Evolutionary conservation across 345 rosid species (phyloP).

Genomic region (Streptanthus diversifolius): DNA sequence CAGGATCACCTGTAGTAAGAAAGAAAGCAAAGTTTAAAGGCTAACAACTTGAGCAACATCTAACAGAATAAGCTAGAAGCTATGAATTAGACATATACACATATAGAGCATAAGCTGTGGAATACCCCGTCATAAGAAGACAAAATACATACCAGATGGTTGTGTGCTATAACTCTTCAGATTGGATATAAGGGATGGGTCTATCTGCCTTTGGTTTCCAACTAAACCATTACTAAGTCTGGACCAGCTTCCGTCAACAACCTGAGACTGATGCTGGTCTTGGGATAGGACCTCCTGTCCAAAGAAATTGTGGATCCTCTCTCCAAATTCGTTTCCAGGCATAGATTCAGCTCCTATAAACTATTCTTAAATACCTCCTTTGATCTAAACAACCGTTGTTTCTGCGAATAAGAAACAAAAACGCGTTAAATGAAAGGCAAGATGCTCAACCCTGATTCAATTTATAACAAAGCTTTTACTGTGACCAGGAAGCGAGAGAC

Average conservation of each 20-base stretch:
- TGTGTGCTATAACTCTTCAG: constrained; percentile 51
- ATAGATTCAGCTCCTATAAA: constrained; percentile 51
- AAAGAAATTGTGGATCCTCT: constrained; percentile 82
- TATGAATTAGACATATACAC: not conserved
- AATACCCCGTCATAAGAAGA: not conserved
- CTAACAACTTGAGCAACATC: constrained; percentile 1
- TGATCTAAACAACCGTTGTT: not conserved
- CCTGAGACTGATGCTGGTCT: constrained; percentile 58
- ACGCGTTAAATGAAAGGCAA: not conserved
- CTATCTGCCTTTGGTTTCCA: constrained; percentile 63
- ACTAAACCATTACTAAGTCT: constrained; percentile 52
- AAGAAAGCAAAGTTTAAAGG: constrained; percentile 27
- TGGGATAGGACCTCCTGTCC: constrained; percentile 66
- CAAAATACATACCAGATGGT: constrained; percentile 55
- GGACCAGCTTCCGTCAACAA: constrained; percentile 60
- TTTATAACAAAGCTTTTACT: not conserved
- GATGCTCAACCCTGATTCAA: not conserved
- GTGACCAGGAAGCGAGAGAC: not conserved
- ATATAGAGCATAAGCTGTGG: not conserved
- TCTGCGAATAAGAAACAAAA: not conserved
- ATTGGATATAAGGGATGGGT: constrained; percentile 47
- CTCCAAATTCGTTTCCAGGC: constrained; percentile 97
- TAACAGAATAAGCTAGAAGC: constrained; percentile 8
- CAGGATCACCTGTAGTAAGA: constrained; percentile 51
- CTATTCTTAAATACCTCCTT: constrained; percentile 25